Conservation (phyloP, 768 basidiomycete species). For the Amanita molliuscula region DNA sequence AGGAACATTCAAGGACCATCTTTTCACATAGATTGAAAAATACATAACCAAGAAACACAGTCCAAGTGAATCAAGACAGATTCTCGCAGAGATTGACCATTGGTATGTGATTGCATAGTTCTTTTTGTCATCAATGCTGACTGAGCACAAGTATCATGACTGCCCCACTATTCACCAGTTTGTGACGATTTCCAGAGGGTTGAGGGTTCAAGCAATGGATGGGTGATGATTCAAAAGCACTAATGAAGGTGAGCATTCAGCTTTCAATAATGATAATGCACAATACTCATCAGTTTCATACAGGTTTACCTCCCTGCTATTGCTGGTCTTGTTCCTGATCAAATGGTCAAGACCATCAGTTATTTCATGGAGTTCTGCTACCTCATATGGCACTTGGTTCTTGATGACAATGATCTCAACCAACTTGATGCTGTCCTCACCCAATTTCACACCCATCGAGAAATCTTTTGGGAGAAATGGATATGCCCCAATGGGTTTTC, state of each 20-base stretch:
- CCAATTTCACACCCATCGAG: slow-evolving; percentile 10
- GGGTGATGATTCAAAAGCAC: slow-evolving; percentile 13
- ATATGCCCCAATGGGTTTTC: not conserved
- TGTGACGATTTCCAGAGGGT: slow-evolving; percentile 20
- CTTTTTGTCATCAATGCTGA: too few relatives aligned
- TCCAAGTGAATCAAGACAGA: not conserved
- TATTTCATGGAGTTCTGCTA: slow-evolving; percentile 24
- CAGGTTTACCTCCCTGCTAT: slow-evolving; percentile 21
- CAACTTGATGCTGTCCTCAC: slow-evolving; percentile 11
- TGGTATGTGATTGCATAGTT: too few relatives aligned
- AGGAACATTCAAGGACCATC: slow-evolving; percentile 27
- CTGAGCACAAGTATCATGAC: too few relatives aligned
- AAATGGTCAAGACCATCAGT: slow-evolving; percentile 15
- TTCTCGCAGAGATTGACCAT: not conserved
- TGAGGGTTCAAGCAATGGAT: slow-evolving; percentile 1
- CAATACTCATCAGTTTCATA: too few relatives aligned
- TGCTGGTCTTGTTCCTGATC: slow-evolving; percentile 15
- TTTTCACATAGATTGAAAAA: slow-evolving; percentile 21
- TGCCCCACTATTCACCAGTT: slow-evolving; percentile 16
- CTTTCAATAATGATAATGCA: too few relatives aligned
- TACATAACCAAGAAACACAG: slow-evolving; percentile 13
- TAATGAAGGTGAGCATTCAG: slow-evolving; percentile 25
- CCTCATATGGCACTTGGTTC: slow-evolving; percentile 10
- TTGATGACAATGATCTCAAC: slow-evolving; percentile 11
- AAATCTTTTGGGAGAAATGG: too few relatives aligned